Conservation (phyloP, 73 alveolate genomes). For the Stentor coeruleus region DNA sequence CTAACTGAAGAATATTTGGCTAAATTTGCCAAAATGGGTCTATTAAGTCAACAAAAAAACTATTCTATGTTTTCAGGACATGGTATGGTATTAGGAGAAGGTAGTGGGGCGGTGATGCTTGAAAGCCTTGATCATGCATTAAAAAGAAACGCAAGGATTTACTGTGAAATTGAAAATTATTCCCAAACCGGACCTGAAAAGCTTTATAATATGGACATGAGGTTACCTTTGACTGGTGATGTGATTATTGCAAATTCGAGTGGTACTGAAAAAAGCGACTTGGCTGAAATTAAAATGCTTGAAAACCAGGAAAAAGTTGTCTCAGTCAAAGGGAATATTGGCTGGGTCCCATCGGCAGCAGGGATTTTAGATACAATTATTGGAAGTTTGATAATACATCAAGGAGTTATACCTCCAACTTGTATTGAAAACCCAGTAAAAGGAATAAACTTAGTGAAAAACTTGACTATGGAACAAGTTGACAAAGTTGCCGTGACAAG, state of each 20-base stretch:
- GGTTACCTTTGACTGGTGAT: neutral
- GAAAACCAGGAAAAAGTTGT: neutral
- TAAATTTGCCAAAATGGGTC: neutral
- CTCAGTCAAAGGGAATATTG: too few relatives aligned
- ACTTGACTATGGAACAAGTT: too few relatives aligned
- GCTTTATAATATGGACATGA: conserved; percentile 29
- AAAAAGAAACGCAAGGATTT: conserved; percentile 64
- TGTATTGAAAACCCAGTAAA: too few relatives aligned
- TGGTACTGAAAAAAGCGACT: neutral
- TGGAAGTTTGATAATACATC: neutral
- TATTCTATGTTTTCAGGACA: conserved; percentile 19
- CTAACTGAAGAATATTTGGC: neutral
- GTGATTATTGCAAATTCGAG: neutral
- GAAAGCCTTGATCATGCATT: conserved; percentile 62
- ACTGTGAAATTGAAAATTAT: conserved; percentile 61
- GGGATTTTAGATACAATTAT: neutral
- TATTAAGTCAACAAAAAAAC: conserved; percentile 32
- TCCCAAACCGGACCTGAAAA: conserved; percentile 69
- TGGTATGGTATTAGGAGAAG: conserved; percentile 71
- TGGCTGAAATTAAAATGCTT: neutral
- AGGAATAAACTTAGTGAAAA: too few relatives aligned
- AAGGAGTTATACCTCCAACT: conserved; percentile 14
- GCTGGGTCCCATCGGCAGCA: neutral
- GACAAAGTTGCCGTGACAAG: too few relatives aligned
- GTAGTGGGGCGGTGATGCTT: conserved; percentile 59